phyloP scores from a whole-genome alignment of 2,329 filamentous ascomycete genomes.

The Rhinocladiella similis region DNA sequence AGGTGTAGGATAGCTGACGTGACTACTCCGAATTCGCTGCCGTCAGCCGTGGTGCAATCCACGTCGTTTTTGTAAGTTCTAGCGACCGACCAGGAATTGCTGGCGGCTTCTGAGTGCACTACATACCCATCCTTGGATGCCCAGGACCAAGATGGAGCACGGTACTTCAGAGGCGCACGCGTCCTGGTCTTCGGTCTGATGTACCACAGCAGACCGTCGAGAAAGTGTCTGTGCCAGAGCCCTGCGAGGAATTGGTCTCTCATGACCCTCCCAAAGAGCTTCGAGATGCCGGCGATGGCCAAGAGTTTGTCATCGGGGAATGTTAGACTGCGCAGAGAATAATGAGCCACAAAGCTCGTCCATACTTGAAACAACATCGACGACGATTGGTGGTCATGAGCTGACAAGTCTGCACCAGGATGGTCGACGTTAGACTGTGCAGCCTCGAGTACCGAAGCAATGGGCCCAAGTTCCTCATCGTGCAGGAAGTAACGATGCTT shows the following conservation, averaged over 20 bases:
- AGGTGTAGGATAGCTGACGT: constrained; percentile 5
- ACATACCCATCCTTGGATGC: constrained; percentile 21
- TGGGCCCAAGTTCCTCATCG: constrained; percentile 11
- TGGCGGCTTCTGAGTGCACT: constrained; percentile 11
- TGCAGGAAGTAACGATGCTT: constrained; percentile 7
- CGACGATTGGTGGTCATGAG: neutral
- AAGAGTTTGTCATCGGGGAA: constrained; percentile 20
- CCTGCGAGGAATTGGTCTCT: constrained; percentile 11
- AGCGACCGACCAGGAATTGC: constrained; percentile 11
- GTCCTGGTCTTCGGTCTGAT: constrained; percentile 11
- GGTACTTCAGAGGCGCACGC: constrained; percentile 7
- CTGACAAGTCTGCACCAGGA: neutral
- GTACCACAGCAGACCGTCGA: constrained; percentile 15
- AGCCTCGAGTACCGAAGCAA: constrained; percentile 7
- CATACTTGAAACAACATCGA: constrained; percentile 7
- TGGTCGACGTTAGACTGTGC: neutral
- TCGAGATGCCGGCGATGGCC: constrained; percentile 23
- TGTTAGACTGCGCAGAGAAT: constrained; percentile 17
- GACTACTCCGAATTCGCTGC: constrained; percentile 11
- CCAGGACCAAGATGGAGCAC: constrained; percentile 24
- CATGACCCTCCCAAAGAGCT: constrained; percentile 13
- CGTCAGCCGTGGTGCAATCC: neutral
- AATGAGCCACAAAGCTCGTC: constrained; percentile 16
- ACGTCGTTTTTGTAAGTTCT: neutral
- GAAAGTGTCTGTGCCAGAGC: constrained; percentile 13